phyloP scores from a whole-genome alignment of 2,329 filamentous ascomycete species.

The Fusarium nurragi region DNA sequence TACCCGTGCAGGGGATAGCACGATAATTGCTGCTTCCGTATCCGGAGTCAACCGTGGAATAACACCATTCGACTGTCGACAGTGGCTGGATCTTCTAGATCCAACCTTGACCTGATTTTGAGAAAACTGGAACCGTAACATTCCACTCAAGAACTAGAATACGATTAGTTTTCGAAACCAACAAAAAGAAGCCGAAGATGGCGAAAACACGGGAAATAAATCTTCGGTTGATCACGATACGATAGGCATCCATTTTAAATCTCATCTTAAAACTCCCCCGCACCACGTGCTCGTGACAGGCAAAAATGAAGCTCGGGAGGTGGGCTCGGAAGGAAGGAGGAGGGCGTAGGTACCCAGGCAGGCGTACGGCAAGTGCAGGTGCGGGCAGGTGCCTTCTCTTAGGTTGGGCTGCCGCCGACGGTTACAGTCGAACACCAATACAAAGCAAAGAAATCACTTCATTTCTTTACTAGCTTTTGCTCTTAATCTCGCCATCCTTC shows the following conservation, averaged over 20 bases:
- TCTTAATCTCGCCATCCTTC: constrained; percentile 23
- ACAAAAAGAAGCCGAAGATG: neutral
- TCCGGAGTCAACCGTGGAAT: constrained; percentile 24
- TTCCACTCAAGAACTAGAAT: constrained; percentile 11
- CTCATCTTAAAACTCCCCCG: constrained; percentile 23
- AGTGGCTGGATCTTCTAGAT: neutral
- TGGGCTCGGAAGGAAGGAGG: constrained; percentile 13
- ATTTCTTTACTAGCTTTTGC: neutral
- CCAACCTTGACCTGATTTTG: neutral
- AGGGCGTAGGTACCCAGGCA: neutral
- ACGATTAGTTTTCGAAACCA: neutral
- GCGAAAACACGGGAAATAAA: neutral
- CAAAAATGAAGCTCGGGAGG: constrained; percentile 15
- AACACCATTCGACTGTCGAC: constrained; percentile 14
- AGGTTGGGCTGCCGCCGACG: constrained; percentile 19
- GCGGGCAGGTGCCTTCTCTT: constrained; percentile 10
- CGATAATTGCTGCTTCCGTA: constrained; percentile 6
- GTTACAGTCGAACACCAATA: constrained; percentile 1
- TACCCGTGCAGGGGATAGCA: constrained; percentile 10
- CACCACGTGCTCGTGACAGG: constrained; percentile 37
- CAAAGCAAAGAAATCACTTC: constrained; percentile 18
- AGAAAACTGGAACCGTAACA: neutral
- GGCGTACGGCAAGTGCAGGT: constrained; percentile 1
- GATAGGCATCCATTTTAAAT: neutral
- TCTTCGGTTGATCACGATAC: constrained; percentile 12